Percentiles rank a stretch among this genome's conserved stretches.
phyloP scores from a whole-genome alignment of 371 early-diverging fungal genomes.

The Dentiscutata heterogama region DNA sequence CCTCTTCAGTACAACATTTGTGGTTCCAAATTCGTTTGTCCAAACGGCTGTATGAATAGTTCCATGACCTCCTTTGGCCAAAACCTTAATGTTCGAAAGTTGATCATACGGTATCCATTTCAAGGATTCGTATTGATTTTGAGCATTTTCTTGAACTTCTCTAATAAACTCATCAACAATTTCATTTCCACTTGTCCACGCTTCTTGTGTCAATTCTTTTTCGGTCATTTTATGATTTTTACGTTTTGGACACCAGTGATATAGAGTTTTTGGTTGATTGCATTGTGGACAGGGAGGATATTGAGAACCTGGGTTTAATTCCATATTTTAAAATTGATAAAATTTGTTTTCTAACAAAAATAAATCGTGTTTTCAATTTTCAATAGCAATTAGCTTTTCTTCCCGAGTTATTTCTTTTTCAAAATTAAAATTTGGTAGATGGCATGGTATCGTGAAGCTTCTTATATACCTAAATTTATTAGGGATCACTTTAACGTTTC shows the following conservation, averaged over 20 bases:
- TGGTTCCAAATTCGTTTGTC: conserved; percentile 7
- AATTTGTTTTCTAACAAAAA: too few relatives aligned
- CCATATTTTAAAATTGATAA: too few relatives aligned
- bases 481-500: too few relatives aligned
- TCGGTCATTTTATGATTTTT: background rate
- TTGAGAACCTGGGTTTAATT: background rate
- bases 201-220: background rate
- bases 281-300: background rate
- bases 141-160: background rate
- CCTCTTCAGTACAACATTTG: conserved; percentile 4
- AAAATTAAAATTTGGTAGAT: too few relatives aligned
- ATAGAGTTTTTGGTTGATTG: background rate
- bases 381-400: too few relatives aligned
- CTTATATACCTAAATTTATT: too few relatives aligned
- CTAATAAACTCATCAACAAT: background rate
- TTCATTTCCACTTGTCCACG: conserved; percentile 28
- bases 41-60: conserved; percentile 16
- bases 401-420: too few relatives aligned
- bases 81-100: background rate
- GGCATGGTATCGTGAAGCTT: too few relatives aligned
- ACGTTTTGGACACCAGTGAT: background rate
- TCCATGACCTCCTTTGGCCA: conserved; percentile 29
- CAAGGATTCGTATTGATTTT: background rate
- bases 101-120: conserved; percentile 35
- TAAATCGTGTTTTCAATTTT: too few relatives aligned